A percentile compares a stretch with the other conserved stretches of the same genome.
Conservation (phyloP, 2,329 filamentous ascomycete genomes). For the Fusarium chuoi region DNA sequence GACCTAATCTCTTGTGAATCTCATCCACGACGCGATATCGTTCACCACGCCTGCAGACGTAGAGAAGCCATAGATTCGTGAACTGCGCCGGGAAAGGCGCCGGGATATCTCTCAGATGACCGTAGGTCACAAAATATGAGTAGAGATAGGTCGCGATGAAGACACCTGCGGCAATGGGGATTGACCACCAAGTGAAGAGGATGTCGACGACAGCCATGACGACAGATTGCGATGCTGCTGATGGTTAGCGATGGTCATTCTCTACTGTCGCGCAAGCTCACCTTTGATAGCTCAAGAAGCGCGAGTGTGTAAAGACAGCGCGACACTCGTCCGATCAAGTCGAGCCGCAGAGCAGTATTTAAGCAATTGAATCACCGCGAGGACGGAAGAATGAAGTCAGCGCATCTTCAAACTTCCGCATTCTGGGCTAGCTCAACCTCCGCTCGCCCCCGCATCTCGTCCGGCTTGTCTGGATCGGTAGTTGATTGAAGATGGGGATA, state of each 20-base stretch:
- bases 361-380: background rate
- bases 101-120: constrained; percentile 64
- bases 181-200: constrained; percentile 58
- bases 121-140: constrained; percentile 67
- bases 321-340: background rate
- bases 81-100: constrained; percentile 73
- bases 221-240: background rate
- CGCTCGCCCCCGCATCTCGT: constrained; percentile 23
- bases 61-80: constrained; percentile 83
- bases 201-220: constrained; percentile 46
- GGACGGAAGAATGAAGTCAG: background rate
- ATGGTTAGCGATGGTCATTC: background rate
- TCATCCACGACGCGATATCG: constrained; percentile 74
- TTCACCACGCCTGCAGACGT: constrained; percentile 71
- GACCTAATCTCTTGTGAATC: constrained; percentile 79
- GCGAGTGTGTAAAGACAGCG: background rate
- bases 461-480: constrained; percentile 3
- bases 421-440: background rate
- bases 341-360: background rate
- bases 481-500: background rate
- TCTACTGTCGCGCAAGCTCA: background rate
- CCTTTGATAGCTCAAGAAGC: background rate
- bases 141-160: constrained; percentile 66
- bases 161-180: constrained; percentile 58
- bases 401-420: background rate